These are phyloP conservation scores for Macrophomina tecta DNA, from an alignment of 2,329 filamentous ascomycete genomes.

Conservation along the genomic window DNA sequence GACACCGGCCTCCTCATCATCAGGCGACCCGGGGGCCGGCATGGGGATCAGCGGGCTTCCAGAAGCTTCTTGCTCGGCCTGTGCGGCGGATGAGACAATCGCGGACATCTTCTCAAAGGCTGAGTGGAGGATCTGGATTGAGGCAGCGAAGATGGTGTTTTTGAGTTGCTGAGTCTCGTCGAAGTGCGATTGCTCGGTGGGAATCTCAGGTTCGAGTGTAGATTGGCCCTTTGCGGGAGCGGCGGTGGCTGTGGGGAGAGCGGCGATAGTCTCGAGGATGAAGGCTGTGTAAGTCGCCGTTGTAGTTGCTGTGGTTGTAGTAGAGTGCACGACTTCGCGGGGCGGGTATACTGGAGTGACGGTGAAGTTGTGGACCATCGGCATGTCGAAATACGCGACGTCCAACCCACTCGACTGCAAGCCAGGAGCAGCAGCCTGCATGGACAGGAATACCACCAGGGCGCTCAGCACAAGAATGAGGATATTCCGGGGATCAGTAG, in stretches of 20 bases:
- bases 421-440: background rate
- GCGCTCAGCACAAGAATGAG: slow-evolving; percentile 38
- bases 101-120: slow-evolving; percentile 8
- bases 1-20: background rate
- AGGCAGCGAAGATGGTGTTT: background rate
- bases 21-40: background rate
- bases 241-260: background rate
- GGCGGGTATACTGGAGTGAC: background rate
- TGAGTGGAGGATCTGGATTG: background rate
- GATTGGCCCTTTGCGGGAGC: background rate
- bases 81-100: background rate
- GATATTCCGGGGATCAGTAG: slow-evolving; percentile 57
- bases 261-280: background rate
- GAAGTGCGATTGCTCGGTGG: background rate
- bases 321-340: slow-evolving; percentile 41
- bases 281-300: background rate
- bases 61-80: background rate
- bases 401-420: background rate
- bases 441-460: background rate
- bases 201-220: background rate
- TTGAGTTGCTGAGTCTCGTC: background rate
- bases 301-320: background rate
- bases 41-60: background rate
- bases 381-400: background rate
- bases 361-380: background rate